Percentiles rank a stretch among this genome's conserved stretches.
Conservation (phyloP, 2,329 filamentous ascomycete genomes). For the Hypoxylon sp. region DNA sequence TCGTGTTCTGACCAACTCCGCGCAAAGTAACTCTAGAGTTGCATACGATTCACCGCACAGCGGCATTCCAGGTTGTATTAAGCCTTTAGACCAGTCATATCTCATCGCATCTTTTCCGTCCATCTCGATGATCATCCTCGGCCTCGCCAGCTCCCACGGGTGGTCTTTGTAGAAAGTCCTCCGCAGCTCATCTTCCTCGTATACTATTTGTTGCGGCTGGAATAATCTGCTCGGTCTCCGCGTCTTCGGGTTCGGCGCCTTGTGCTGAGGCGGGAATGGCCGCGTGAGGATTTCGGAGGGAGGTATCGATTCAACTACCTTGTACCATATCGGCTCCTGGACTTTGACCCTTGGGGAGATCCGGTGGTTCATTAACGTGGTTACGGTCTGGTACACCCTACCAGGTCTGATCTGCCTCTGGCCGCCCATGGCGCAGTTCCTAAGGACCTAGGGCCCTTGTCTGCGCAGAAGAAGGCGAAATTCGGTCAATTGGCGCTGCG, state of each 20-base stretch:
- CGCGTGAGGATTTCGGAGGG: slow-evolving; percentile 72
- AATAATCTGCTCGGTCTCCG: slow-evolving; percentile 83
- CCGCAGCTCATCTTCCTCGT: slow-evolving; percentile 87
- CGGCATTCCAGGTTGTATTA: slow-evolving; percentile 81
- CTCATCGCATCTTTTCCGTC: slow-evolving; percentile 84
- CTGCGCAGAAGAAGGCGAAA: slow-evolving; percentile 9
- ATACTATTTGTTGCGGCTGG: slow-evolving; percentile 81
- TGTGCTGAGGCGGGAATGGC: slow-evolving; percentile 65
- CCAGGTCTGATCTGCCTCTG: slow-evolving; percentile 57
- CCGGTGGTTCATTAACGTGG: slow-evolving; percentile 56
- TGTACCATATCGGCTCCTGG: slow-evolving; percentile 64
- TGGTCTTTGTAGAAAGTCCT: slow-evolving; percentile 91
- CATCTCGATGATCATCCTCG: slow-evolving; percentile 85
- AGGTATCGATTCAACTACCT: slow-evolving; percentile 67
- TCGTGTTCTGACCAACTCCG: slow-evolving; percentile 1
- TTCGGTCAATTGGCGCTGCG: slow-evolving; percentile 27
- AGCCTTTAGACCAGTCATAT: slow-evolving; percentile 82
- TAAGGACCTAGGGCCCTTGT: slow-evolving; percentile 1
- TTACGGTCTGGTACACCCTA: slow-evolving; percentile 62
- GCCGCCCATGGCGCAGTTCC: slow-evolving; percentile 53
- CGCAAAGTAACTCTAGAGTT: neutral
- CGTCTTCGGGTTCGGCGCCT: slow-evolving; percentile 60
- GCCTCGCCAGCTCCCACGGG: slow-evolving; percentile 95
- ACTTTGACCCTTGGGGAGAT: slow-evolving; percentile 51
- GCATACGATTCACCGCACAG: slow-evolving; percentile 87